Evolutionary conservation across 495 filamentous ascomycete species (phyloP).

Genomic region (Podospora pseudoanserina): DNA sequence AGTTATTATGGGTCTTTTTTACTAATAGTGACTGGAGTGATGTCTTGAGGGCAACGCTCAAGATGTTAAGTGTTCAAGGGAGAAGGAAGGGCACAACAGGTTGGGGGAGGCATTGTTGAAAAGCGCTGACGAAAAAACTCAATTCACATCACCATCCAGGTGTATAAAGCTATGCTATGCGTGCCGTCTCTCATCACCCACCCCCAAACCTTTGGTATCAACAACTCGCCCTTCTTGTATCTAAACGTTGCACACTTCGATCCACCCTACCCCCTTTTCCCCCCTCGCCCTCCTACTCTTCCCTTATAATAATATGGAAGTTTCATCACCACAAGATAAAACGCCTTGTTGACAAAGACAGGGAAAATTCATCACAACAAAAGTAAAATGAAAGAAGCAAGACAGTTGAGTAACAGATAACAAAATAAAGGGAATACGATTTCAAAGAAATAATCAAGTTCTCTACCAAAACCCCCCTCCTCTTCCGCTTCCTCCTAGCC

Average conservation of each 20-base stretch:
- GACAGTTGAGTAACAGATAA: neutral
- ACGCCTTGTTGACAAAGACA: neutral
- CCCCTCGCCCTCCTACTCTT: neutral
- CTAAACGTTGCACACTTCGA: neutral
- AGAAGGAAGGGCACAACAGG: no score
- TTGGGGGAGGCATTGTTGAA: no score
- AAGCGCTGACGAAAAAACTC: neutral
- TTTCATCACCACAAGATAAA: neutral
- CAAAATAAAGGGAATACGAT: slow-evolving; percentile 6
- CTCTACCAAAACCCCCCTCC: neutral
- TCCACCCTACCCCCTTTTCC: neutral
- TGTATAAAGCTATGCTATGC: neutral
- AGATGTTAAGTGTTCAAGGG: no score
- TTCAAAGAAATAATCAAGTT: neutral
- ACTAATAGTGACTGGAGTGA: neutral
- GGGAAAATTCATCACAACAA: neutral
- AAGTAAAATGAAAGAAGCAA: slow-evolving; percentile 1
- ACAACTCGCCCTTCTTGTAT: neutral
- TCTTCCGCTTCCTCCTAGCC: neutral
- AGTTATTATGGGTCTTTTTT: neutral
- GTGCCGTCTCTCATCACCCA: neutral
- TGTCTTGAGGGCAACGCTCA: neutral
- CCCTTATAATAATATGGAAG: neutral
- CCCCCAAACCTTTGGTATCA: neutral
- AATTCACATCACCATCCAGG: neutral